Evolutionary conservation across 176 grass and related monocot genomes (phyloP).

Genomic region (Phoenix roebelenii): DNA sequence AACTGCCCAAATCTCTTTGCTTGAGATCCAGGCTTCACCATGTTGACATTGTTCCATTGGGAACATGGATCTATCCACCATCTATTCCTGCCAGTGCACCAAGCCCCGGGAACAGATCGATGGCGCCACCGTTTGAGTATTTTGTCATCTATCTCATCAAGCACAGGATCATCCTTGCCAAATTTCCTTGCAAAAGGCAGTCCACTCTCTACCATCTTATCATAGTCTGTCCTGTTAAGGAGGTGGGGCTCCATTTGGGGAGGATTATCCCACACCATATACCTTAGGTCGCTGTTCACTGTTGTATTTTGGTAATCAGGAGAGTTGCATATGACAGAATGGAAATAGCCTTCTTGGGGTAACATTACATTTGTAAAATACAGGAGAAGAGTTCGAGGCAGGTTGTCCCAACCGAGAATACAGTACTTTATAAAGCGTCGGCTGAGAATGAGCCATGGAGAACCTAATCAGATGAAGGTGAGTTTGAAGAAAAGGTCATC

Average conservation of each 20-base stretch:
- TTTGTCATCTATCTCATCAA: slow-evolving; percentile 42
- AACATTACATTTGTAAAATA: slow-evolving; percentile 45
- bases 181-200: slow-evolving; percentile 39
- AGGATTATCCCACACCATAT: slow-evolving; percentile 7
- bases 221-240: slow-evolving; percentile 24
- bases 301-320: slow-evolving; percentile 34
- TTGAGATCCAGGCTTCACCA: not conserved
- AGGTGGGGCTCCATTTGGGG: not conserved
- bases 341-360: slow-evolving; percentile 45
- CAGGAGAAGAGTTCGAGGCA: slow-evolving; percentile 47
- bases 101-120: slow-evolving; percentile 34
- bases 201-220: slow-evolving; percentile 27
- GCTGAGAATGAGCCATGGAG: slow-evolving; percentile 36
- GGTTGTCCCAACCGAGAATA: slow-evolving; percentile 40
- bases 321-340: slow-evolving; percentile 49
- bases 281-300: slow-evolving; percentile 36
- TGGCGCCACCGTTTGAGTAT: slow-evolving; percentile 29
- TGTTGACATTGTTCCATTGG: slow-evolving; percentile 18
- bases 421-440: slow-evolving; percentile 43
- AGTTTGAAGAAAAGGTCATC: not conserved
- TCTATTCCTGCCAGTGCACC: slow-evolving; percentile 25
- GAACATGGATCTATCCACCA: slow-evolving; percentile 24
- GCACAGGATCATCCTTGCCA: slow-evolving; percentile 33
- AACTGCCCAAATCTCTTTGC: not conserved
- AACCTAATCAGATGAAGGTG: slow-evolving; percentile 16